Evolutionary conservation across 164 flowering plant genomes (phyloP), one percentile per base, ranked within the genome.

Genomic region (Kingdonia uniflora): DNA sequence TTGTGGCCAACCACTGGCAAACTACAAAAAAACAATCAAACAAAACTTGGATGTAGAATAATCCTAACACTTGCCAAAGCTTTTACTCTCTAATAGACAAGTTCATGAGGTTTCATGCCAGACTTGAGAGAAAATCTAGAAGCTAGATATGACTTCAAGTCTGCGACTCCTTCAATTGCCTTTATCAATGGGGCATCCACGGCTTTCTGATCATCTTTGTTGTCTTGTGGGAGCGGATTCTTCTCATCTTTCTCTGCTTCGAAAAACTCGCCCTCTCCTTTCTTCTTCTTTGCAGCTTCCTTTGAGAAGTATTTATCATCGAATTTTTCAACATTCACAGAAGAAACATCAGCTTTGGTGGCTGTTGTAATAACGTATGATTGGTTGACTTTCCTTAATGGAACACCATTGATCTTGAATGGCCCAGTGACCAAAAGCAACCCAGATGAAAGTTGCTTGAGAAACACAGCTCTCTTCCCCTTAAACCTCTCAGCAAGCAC

Each of bases 51-150:
- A 43, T 43, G 47, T n/a, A 43, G 19, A 43, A 43, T 1, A 14
- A 43, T 10, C 17, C 47, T n/a, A 17, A 43, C 17, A 43, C 47
- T 43, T 43, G 8, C 2, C 7, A n/a, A 43, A 43, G 19, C 10
- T 19, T 23, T 23, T 8, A 11, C 14, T 47, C 20, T 56, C 63
- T 79, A 81, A 54, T 81, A 84, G 47, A 78, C 80, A 43, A 81
- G 84, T 64, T 79, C 84, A 68, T 81, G 92, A 33, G 92, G 92
- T 57, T 84, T 84, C 87, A 78, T 81, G 72, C 87, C 84, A 12
- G 79, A 68, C 73, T 66, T 81, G 16, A 81, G 72, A 15, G 44
- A 41, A 41, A 41, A 41, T 41, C 44, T 41, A 41, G 44, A 41
- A 16, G 44, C 44, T 5, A 41, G 17, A 11, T 41, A 2, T 6